Evolutionary conservation across 2,329 filamentous ascomycete species (phyloP).

Genomic region (Truncatella angustata): DNA sequence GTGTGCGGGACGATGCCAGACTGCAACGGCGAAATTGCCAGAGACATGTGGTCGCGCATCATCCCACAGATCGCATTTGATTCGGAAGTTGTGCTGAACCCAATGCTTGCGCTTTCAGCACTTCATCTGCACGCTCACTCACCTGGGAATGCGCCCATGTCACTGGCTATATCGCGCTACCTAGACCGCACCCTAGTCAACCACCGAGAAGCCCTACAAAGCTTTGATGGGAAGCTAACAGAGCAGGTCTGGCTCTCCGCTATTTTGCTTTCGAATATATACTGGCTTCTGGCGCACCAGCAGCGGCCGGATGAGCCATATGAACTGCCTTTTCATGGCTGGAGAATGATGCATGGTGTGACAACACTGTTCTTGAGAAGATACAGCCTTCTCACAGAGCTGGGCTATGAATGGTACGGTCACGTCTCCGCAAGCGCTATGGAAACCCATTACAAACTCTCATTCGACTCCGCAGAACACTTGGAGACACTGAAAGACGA

Average conservation of each 20-base stretch:
- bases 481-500: not conserved
- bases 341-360: not conserved
- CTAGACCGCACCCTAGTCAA: constrained; percentile 3
- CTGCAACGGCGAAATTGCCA: constrained; percentile 2
- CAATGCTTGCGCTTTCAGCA: constrained; percentile 5
- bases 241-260: constrained; percentile 9
- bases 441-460: not conserved
- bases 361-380: not conserved
- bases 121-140: constrained; percentile 7
- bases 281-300: constrained; percentile 8
- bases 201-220: constrained; percentile 1
- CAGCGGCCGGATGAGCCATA: not conserved
- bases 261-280: not conserved
- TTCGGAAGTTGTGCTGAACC: constrained; percentile 6
- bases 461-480: not conserved
- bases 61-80: constrained; percentile 6
- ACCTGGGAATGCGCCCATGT: not conserved
- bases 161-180: not conserved
- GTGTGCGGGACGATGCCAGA: constrained; percentile 5
- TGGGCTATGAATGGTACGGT: constrained; percentile 9
- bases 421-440: not conserved
- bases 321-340: constrained; percentile 1
- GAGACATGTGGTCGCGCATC: constrained; percentile 5
- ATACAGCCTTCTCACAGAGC: not conserved
- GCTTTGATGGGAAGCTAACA: not conserved